Evolutionary conservation across 768 basidiomycete species (phyloP), one percentile per base, ranked within the genome.

Genomic region (Dioszegia hungarica): DNA sequence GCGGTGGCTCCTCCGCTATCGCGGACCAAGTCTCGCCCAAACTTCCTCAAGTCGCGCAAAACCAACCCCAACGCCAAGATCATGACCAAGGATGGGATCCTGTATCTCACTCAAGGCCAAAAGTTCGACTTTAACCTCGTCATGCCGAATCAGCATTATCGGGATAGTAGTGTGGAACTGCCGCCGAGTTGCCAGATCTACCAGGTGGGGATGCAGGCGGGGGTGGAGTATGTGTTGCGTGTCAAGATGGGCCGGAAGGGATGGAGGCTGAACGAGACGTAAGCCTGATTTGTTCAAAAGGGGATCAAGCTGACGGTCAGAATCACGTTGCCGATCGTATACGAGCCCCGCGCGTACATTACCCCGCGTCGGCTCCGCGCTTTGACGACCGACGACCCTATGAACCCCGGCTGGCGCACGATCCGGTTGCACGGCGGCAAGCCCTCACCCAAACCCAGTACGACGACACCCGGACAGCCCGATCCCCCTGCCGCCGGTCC

Each of bases 371-470:
- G 71, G 2, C 40, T 73, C 2, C 52, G 68, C 1, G 54, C 61
- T 9, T 38, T 73, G 46, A 69, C 71, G 5, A 52, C 47, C 17
- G 64, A 70, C 28, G 71, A 73, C 43, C 53, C 68, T 11, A 50
- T 73, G 20, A 73, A 73, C 37, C 71, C 71, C 10, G 71, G 71
- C 14, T 73, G 71, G 71, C 54, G 68, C 5, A 64, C 64, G 0
- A 63, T 73, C 54, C 25, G 31, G 19, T 54, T 73, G 2, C 52
- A 64, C 38, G 71, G 71, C 9, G 71, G 71, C 8, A 48, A 55
- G 24, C 52, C 63, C 19, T 22, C 27, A n/a, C 27, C 40, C 39
- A 41, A 59, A 53, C 47, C 53, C 44, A 0, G 46, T 29, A 19
- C 52, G 9, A 37, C 55, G 9, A 33, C 28, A 17, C 33, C 47